Evolutionary conservation across 2,329 filamentous ascomycete genomes (phyloP).

Genomic region (Fusarium concolor): DNA sequence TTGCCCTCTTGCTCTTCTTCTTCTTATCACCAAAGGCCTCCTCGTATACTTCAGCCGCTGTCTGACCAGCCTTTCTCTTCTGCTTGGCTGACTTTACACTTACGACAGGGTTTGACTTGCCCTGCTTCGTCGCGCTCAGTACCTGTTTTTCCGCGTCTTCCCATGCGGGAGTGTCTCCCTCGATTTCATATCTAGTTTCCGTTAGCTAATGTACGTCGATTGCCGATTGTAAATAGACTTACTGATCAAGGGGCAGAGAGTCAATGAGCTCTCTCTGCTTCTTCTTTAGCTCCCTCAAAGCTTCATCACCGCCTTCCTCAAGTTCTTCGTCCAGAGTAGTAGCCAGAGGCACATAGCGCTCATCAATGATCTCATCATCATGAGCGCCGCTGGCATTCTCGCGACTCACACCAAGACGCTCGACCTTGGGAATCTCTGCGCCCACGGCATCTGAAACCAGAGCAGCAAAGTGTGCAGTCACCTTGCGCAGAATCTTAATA

Average conservation of each 20-base stretch:
- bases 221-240: slow-evolving; percentile 26
- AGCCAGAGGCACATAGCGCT: slow-evolving; percentile 77
- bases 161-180: slow-evolving; percentile 71
- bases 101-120: slow-evolving; percentile 72
- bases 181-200: slow-evolving; percentile 69
- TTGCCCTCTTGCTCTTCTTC: slow-evolving; percentile 64
- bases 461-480: slow-evolving; percentile 80
- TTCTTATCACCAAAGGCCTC: slow-evolving; percentile 67
- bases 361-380: slow-evolving; percentile 74
- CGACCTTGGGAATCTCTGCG: slow-evolving; percentile 70
- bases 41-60: slow-evolving; percentile 71
- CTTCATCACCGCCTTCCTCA: slow-evolving; percentile 83
- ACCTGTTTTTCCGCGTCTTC: slow-evolving; percentile 82
- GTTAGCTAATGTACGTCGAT: slow-evolving; percentile 1
- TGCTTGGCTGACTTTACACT: slow-evolving; percentile 82
- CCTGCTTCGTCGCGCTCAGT: slow-evolving; percentile 64
- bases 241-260: slow-evolving; percentile 84
- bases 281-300: slow-evolving; percentile 75
- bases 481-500: slow-evolving; percentile 92
- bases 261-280: slow-evolving; percentile 92
- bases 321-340: slow-evolving; percentile 83
- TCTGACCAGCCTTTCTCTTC: slow-evolving; percentile 77
- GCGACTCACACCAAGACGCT: slow-evolving; percentile 67
- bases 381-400: slow-evolving; percentile 72
- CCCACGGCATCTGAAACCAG: slow-evolving; percentile 81